phyloP scores from a whole-genome alignment of 1,284 basidiomycete genomes.

The Abortiporus biennis region DNA sequence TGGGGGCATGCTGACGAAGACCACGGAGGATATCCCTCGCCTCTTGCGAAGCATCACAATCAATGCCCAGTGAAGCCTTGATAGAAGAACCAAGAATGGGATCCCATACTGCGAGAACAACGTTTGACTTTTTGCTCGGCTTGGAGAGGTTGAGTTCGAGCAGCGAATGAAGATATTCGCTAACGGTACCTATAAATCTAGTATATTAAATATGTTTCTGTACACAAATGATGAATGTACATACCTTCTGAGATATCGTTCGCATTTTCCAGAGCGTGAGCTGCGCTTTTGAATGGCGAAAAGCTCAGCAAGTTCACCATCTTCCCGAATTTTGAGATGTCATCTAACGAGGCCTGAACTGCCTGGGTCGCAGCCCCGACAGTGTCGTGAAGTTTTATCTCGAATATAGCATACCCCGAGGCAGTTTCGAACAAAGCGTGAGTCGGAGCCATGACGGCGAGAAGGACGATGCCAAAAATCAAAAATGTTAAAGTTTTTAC shows the following conservation, averaged over 20 bases:
- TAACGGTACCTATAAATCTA: slow-evolving; percentile 65
- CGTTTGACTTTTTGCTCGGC: slow-evolving; percentile 74
- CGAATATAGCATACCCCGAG: slow-evolving; percentile 93
- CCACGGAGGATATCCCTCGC: slow-evolving; percentile 90
- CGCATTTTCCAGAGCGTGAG: slow-evolving; percentile 93
- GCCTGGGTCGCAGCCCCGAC: slow-evolving; percentile 80
- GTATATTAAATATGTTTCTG: neutral
- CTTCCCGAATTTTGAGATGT: slow-evolving; percentile 89
- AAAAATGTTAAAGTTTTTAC: too few species aligned
- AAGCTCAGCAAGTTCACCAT: slow-evolving; percentile 94
- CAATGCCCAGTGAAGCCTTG: slow-evolving; percentile 70
- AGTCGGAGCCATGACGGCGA: slow-evolving; percentile 52
- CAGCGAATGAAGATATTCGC: slow-evolving; percentile 82
- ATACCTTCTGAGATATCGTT: slow-evolving; percentile 96
- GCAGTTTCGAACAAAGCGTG: slow-evolving; percentile 95
- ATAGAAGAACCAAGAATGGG: slow-evolving; percentile 77
- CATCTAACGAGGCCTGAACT: slow-evolving; percentile 83
- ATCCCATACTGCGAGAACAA: slow-evolving; percentile 85
- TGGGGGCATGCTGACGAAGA: slow-evolving; percentile 88
- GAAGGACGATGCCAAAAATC: too few species aligned
- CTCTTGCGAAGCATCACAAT: slow-evolving; percentile 86
- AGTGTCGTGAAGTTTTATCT: slow-evolving; percentile 85
- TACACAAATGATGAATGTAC: slow-evolving; percentile 13
- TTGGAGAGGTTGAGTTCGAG: slow-evolving; percentile 87
- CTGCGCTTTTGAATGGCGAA: slow-evolving; percentile 92